Base-by-base conservation (phyloP, 352 stramenopile species). In the Phytophthora brassicae region DNA sequence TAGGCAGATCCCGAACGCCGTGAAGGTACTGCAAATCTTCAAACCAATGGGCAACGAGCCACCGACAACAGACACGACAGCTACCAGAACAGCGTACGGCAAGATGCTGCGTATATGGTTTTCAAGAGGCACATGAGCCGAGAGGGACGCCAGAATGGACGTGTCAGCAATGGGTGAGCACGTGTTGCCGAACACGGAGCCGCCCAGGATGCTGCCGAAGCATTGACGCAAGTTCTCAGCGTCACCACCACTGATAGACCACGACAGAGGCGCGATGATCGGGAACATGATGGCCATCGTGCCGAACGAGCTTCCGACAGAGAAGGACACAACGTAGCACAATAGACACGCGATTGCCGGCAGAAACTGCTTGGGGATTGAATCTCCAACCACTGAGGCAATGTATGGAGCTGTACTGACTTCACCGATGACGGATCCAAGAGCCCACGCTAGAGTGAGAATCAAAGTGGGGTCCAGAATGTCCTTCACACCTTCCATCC, bases 231-330 rank as follows among this genome's bases (percentile, higher is more conserved):
- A 62, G 59, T 96, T 96, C 16, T 84, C 77, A 9, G 72, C 54
- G 49, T 97, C 89, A 9, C 83, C 83, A 28, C 80, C 74, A 43
- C 77, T 90, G 55, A 96, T 89, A 42, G 80, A 77, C 72, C 72
- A 96, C 48, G 88, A 94, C 9, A 97, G 77, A 52, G 85, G 86
- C 36, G 82, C 81, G 49, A 94, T 90, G 61, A 97, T 95, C 16
- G 91, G 91, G 64, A 97, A 97, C 70, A 97, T 89, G 59, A 97
- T 97, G 44, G 85, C 89, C 88, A 97, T 97, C 8, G 91, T 97
- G 46, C 88, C 88, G 60, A 96, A 97, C 16, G 78, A 72, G 43
- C 86, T 96, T 46, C 91, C 91, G 4, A 88, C 95, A n/a, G 87
- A 79, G 47, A 97, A 97, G 13, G 90, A 96, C 48, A 97, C 88